A percentile compares a stretch with the other conserved stretches of the same genome.
phyloP scores from a whole-genome alignment of 805 yeast species.

The Barnettozyma populi region DNA sequence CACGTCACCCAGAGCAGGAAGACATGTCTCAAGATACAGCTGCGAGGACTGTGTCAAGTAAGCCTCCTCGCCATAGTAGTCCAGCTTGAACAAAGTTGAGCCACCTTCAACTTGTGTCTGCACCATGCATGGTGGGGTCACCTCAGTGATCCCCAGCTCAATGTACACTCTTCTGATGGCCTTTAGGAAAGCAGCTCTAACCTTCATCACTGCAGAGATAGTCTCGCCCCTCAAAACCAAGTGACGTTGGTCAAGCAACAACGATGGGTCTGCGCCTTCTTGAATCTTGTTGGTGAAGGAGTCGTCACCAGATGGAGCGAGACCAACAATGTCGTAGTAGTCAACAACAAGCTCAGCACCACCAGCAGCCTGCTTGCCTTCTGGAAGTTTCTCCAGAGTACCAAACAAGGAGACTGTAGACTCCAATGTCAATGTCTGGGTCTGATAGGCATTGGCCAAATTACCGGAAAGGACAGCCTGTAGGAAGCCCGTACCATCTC shows the following conservation, averaged over 20 bases:
- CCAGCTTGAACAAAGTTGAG: constrained; percentile 85
- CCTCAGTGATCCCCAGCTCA: constrained; percentile 78
- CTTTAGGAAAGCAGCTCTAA: constrained; percentile 73
- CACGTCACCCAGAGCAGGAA: constrained; percentile 95
- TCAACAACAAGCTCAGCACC: constrained; percentile 92
- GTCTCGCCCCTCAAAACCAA: constrained; percentile 96
- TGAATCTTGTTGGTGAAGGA: constrained; percentile 91
- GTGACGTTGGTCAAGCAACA: constrained; percentile 92
- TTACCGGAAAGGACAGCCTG: constrained; percentile 89
- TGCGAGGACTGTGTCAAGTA: constrained; percentile 96
- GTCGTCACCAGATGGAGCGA: constrained; percentile 96
- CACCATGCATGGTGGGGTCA: constrained; percentile 99
- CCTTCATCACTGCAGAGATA: constrained; percentile 87
- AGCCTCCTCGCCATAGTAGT: constrained; percentile 96
- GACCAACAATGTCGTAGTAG: constrained; percentile 81
- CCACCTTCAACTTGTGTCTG: constrained; percentile 99
- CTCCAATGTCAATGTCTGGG: constrained; percentile 82
- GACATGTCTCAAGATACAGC: constrained; percentile 90
- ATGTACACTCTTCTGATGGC: constrained; percentile 71
- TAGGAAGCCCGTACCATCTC: constrained; percentile 92
- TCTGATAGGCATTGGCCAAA: constrained; percentile 84
- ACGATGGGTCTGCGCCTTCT: constrained; percentile 90
- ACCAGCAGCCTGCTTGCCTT: constrained; percentile 96
- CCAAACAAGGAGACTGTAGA: constrained; percentile 80
- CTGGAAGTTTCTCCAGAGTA: constrained; percentile 76